phyloP scores from a whole-genome alignment of 1,284 basidiomycete genomes.

The Clitocybe nebularis region DNA sequence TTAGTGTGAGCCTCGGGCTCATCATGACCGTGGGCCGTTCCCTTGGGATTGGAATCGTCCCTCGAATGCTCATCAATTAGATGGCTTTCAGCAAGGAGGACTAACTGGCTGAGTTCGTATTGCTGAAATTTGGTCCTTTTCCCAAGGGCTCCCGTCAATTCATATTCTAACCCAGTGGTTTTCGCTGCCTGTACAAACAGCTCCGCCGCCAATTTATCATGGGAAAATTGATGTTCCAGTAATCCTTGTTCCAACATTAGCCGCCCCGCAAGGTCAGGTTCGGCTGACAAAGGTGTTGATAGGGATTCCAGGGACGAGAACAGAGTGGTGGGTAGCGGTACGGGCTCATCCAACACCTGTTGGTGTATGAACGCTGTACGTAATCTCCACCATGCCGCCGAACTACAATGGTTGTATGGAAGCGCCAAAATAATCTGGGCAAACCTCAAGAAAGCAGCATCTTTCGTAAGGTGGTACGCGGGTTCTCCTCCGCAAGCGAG shows the following conservation, averaged over 20 bases:
- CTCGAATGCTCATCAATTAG: constrained; percentile 29
- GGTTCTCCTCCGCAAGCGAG: constrained; percentile 91
- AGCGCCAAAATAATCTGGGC: constrained; percentile 69
- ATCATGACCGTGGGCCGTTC: neutral
- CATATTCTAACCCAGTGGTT: constrained; percentile 80
- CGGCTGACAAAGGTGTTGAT: constrained; percentile 32
- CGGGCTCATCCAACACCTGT: constrained; percentile 84
- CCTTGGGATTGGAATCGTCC: constrained; percentile 1
- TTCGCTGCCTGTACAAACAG: constrained; percentile 79
- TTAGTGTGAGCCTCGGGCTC: constrained; percentile 13
- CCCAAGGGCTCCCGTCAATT: constrained; percentile 90
- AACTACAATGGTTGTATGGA: constrained; percentile 42
- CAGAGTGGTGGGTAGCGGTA: constrained; percentile 51
- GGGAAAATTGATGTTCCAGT: constrained; percentile 67
- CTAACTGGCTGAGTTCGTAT: constrained; percentile 82
- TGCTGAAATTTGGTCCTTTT: constrained; percentile 95
- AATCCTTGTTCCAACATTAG: constrained; percentile 81
- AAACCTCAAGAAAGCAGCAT: constrained; percentile 73
- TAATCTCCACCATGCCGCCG: constrained; percentile 76
- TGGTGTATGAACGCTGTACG: constrained; percentile 76
- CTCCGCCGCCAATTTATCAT: constrained; percentile 79
- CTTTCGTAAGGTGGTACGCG: constrained; percentile 85
- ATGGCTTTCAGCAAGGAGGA: constrained; percentile 88
- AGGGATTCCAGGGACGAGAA: constrained; percentile 50
- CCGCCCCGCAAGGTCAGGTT: constrained; percentile 67